A percentile compares a stretch with the other conserved stretches of the same genome.
Evolutionary conservation across 176 grass and related monocot genomes (phyloP).

Genomic region (Juncus inflexus): DNA sequence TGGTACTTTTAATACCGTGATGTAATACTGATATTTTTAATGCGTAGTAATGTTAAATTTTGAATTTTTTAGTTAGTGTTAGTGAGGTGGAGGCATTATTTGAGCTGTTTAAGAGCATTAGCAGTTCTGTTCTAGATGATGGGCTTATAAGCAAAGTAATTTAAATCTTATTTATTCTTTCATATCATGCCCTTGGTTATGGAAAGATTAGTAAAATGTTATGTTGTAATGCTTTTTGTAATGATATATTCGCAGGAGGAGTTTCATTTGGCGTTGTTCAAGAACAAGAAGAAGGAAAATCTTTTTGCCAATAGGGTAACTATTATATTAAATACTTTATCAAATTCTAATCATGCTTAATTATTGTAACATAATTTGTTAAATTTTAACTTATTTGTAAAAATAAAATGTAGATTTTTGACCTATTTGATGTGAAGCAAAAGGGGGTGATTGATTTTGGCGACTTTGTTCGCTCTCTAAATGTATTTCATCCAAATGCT

Average conservation of each 20-base stretch:
- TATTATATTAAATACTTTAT: slow-evolving; percentile 11
- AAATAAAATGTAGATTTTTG: slow-evolving; percentile 58
- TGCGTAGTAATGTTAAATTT: slow-evolving; percentile 4
- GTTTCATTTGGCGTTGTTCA: slow-evolving; percentile 93
- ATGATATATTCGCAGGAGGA: slow-evolving; percentile 55
- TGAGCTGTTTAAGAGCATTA: slow-evolving; percentile 96
- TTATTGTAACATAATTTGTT: slow-evolving; percentile 1
- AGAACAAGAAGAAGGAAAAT: slow-evolving; percentile 88
- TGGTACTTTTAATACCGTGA: background rate
- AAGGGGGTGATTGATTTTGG: slow-evolving; percentile 84
- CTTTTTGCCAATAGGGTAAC: slow-evolving; percentile 83
- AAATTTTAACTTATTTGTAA: slow-evolving; percentile 18
- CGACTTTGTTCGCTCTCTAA: slow-evolving; percentile 86
- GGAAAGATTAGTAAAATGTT: background rate
- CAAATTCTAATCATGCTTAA: slow-evolving; percentile 3
- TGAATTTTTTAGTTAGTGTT: slow-evolving; percentile 54
- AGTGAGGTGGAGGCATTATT: slow-evolving; percentile 92
- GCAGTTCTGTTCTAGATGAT: slow-evolving; percentile 78
- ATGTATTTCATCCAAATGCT: slow-evolving; percentile 93
- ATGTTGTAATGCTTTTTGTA: slow-evolving; percentile 1
- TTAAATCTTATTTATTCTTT: background rate
- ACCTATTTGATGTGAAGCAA: slow-evolving; percentile 96
- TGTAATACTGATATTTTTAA: background rate
- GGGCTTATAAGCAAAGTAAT: slow-evolving; percentile 88
- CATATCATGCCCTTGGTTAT: background rate